Base-by-base conservation (phyloP, 169 alveolate genomes). In the Eimeria tenella region DNA sequence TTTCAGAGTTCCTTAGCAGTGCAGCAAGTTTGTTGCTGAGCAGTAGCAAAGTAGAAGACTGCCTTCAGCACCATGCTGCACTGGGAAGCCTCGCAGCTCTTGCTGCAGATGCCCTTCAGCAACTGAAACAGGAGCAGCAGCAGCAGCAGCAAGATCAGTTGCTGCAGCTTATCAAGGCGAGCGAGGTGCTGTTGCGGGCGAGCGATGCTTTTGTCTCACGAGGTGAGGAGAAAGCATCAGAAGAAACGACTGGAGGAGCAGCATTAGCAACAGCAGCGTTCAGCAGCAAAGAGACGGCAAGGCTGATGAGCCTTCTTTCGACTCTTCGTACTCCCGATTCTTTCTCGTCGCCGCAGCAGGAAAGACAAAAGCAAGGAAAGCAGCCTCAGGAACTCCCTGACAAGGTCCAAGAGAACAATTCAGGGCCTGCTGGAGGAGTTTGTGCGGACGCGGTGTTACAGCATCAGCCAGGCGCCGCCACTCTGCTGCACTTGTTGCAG, bases 21-120 rank as follows among this genome's bases (percentile, higher is more conserved):
- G 73, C 89, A 8, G 52, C 89, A 53, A 53, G 25, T 81, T 81
- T 81, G 23, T 49, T 81, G 13, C 56, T 21, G 89, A 70, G 89
- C 55, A 19, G 71, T 55, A 81, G 74, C 70, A 15, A 58, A 56
- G 73, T 19, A 50, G 23, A 50, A 25, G 23, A 81, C 55, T 3
- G 3, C 15, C 7, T 56, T 0, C 89, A 81, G 56, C 71, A 55
- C 53, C 56, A 55, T 4, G 89, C 89, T 11, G 74, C 89, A 31
- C 11, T 81, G 89, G 74, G 70, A 11, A 81, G 89, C 89, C 89
- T 81, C 21, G 89, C 73, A 52, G 73, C 74, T 10, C 89, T 81
- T 81, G 89, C 89, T 56, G 89, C 74, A 1, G 89, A 81, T 52
- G 89, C 73, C 7, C 55, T 81, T 31, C 89, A 81, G 89, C 89